Evolutionary conservation across 1,284 basidiomycete genomes (phyloP), one percentile per base, ranked within the genome.

Genomic region (Sanghuangporus baumii): DNA sequence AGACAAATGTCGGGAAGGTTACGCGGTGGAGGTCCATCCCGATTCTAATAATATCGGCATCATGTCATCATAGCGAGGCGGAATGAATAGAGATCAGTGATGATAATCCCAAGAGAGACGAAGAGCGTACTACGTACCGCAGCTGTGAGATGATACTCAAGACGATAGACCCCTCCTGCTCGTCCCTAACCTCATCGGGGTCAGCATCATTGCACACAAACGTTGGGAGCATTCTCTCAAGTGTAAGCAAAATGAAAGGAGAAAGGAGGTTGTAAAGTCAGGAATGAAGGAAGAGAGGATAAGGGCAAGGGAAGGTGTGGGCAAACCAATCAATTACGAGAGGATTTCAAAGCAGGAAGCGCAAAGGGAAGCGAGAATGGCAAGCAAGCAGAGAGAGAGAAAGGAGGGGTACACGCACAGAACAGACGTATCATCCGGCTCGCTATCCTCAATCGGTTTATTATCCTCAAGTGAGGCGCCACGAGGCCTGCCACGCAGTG

Each of bases 1-100:
- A 84, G 0, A 98, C 95, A 70, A 98, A 98, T 0, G 94, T 97
- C 52, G 91, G 92, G 74, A 94, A 90, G 16, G 96, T 94, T 66
- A 98, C 94, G 75, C 94, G 92, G 68, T 87, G 89, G 59, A 98
- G 84, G 77, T 98, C 96, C 95, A 98, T 98, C 51, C 96, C 95
- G 67, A 92, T 88, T 75, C 90, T 93, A 72, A 63, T 23, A 46
- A 48, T 7, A 56, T n/a, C 11, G 43, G 16, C 38, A 40, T 34
- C 47, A 20, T 40, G 57, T 18, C 20, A 23, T n/a, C 18, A 8
- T 23, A 31, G 18, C n/a, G 23, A 51, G 8, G 48, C 8, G 47
- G 9, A 23, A 41, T 11, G 12, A 11, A 41, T n/a, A n/a, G n/a
- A 23, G 26, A 23, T 51, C 48, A 51, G 48, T 6, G 20, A 54